Conservation (phyloP, 352 stramenopile species). For the Albugo candida region DNA sequence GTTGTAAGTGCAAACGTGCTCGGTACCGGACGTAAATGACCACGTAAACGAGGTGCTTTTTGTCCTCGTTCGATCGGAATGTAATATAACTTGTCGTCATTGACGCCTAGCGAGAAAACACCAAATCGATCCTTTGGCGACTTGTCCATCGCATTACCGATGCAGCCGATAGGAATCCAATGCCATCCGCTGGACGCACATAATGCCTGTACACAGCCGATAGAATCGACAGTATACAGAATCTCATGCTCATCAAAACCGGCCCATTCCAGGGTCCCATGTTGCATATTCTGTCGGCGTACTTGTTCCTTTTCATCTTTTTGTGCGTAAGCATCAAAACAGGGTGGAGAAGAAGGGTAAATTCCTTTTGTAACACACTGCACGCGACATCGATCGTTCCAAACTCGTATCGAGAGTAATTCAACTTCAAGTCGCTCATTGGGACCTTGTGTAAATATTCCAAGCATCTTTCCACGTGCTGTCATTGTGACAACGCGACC, state of each 20-base stretch:
- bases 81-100: conserved; percentile 54
- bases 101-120: conserved; percentile 46
- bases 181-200: conserved; percentile 26
- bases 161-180: conserved; percentile 55
- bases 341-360: conserved; percentile 35
- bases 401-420: conserved; percentile 1
- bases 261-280: conserved; percentile 43
- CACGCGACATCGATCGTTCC: conserved; percentile 11
- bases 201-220: conserved; percentile 41
- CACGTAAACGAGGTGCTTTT: conserved; percentile 23
- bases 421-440: conserved; percentile 7
- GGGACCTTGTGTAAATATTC: conserved; percentile 41
- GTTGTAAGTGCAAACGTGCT: conserved; percentile 31
- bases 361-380: conserved; percentile 19
- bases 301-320: not conserved
- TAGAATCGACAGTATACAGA: conserved; percentile 50
- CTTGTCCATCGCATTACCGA: conserved; percentile 26
- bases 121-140: not conserved
- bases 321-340: conserved; percentile 7
- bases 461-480: conserved; percentile 25
- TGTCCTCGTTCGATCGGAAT: conserved; percentile 36
- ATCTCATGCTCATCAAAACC: conserved; percentile 57
- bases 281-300: conserved; percentile 21
- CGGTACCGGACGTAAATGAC: conserved; percentile 59
- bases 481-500: conserved; percentile 58